These are phyloP conservation scores for Pseudocercospora cruenta DNA, from an alignment of 2,329 filamentous ascomycete species.

Conservation along the genomic window DNA sequence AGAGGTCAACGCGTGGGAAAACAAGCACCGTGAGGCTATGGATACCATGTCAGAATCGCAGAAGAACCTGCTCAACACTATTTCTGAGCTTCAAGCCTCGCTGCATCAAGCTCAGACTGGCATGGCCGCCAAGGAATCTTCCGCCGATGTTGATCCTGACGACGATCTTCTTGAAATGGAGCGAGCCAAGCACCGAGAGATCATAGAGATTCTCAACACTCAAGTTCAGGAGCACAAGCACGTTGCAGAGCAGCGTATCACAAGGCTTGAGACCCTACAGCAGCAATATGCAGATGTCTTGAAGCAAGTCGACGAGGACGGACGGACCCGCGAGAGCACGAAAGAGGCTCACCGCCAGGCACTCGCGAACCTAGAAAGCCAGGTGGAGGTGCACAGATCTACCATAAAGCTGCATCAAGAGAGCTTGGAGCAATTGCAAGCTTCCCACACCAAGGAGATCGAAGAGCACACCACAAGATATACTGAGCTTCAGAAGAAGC, in stretches of 20 bases:
- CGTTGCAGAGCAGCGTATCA: constrained; percentile 68
- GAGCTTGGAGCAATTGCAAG: constrained; percentile 56
- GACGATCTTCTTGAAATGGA: constrained; percentile 44
- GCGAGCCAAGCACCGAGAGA: constrained; percentile 53
- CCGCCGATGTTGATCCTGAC: constrained; percentile 24
- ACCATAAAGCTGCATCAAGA: constrained; percentile 58
- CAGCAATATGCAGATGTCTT: constrained; percentile 68
- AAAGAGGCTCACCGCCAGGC: constrained; percentile 57
- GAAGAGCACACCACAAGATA: constrained; percentile 45
- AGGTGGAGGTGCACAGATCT: constrained; percentile 60
- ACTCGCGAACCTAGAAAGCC: constrained; percentile 59
- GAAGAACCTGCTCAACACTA: constrained; percentile 70
- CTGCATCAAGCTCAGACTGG: constrained; percentile 44
- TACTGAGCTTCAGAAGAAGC: constrained; percentile 42
- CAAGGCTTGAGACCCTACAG: constrained; percentile 75
- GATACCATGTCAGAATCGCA: constrained; percentile 74
- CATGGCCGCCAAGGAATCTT: not conserved
- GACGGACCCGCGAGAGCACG: constrained; percentile 61
- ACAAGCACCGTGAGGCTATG: constrained; percentile 72
- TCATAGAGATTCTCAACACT: constrained; percentile 63
- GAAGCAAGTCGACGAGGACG: constrained; percentile 68
- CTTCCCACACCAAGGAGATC: constrained; percentile 60
- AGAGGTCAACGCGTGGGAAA: constrained; percentile 75
- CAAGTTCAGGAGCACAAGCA: constrained; percentile 82
- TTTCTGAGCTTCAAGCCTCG: constrained; percentile 72